Evolutionary conservation across 2,329 filamentous ascomycete genomes (phyloP).

Genomic region (Periconia macrospinosa): DNA sequence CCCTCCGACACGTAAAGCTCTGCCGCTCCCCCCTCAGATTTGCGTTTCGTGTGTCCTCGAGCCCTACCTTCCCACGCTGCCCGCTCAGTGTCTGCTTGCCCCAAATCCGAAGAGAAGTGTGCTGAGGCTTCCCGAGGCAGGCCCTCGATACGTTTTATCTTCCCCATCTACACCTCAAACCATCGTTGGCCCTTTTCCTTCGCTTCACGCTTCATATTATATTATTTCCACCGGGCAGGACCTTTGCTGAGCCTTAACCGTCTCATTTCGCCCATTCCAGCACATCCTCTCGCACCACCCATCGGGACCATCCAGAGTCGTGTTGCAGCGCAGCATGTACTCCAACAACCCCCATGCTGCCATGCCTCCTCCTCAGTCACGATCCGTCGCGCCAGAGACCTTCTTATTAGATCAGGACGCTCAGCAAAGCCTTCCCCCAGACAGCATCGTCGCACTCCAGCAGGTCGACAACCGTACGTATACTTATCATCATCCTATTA

Average conservation of each 20-base stretch:
- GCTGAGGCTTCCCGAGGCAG: slow-evolving; percentile 38
- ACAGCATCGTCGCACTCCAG: slow-evolving; percentile 94
- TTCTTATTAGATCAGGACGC: slow-evolving; percentile 98
- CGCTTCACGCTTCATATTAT: slow-evolving; percentile 41
- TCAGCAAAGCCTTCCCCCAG: slow-evolving; percentile 91
- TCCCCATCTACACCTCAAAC: slow-evolving; percentile 41
- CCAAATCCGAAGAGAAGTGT: slow-evolving; percentile 18
- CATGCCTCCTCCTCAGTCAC: slow-evolving; percentile 81
- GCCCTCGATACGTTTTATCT: slow-evolving; percentile 41
- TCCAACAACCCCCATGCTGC: slow-evolving; percentile 64
- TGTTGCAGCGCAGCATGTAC: slow-evolving; percentile 51
- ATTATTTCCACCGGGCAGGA: slow-evolving; percentile 43
- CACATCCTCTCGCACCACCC: slow-evolving; percentile 24
- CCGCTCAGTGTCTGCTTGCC: slow-evolving; percentile 29
- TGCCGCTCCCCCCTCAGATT: slow-evolving; percentile 41
- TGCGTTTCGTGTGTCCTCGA: slow-evolving; percentile 43
- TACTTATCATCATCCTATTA: no score
- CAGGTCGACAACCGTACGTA: slow-evolving; percentile 95
- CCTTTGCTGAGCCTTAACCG: slow-evolving; percentile 34
- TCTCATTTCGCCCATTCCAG: slow-evolving; percentile 26
- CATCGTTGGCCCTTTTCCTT: slow-evolving; percentile 37
- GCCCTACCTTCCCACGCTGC: slow-evolving; percentile 34
- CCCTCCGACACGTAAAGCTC: slow-evolving; percentile 44
- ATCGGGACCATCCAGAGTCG: slow-evolving; percentile 38
- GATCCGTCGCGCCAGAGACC: slow-evolving; percentile 81